Base-by-base conservation (phyloP, 495 filamentous ascomycete genomes). In the Terfezia claveryi region DNA sequence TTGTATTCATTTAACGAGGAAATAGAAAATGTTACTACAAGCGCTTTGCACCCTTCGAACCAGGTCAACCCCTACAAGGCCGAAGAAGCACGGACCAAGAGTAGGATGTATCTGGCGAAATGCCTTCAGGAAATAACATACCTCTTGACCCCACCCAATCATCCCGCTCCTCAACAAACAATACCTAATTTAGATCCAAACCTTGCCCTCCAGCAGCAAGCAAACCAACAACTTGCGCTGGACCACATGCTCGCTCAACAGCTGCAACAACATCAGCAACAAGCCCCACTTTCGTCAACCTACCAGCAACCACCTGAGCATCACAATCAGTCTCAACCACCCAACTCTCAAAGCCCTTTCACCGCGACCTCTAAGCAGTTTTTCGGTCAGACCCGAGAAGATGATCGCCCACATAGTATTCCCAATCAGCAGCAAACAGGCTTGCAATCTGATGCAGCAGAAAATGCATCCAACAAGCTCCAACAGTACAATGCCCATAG, bases 51-150 rank as follows among this genome's bases (percentile, higher is more conserved):
- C 8, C 17, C 41, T 14, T 8, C 8, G 12, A 46, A 14, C 41
- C 41, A 14, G 14, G 14, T 20, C n/a, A 32, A 51, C 27, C 23
- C 61, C 49, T 62, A 58, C 56, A 68, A 68, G 56, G 64, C 67
- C 44, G 63, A 66, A 23, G 59, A 54, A 3, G 59, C 62, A 2
- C 63, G 68, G 17, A 66, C 62, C 32, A 65, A 67, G 49, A 60
- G 54, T 36, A 46, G 56, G 14, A 55, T 50, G 16, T 78, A 80
- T 60, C 67, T 80, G 51, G 78, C 80, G 59, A 76, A 79, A 57
- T 79, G 77, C 56, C 71, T 77, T 56, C 70, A 74, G 56, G 77
- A 80, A 57, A 77, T 80, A 54, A 76, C 76, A n/a, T 80, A 81
- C 57, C 68, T 80, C 9, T 76, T 80, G 73, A 76, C 76, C 2